Evolutionary conservation across 805 yeast genomes (phyloP).

Genomic region (Barnettozyma wickerhamii): DNA sequence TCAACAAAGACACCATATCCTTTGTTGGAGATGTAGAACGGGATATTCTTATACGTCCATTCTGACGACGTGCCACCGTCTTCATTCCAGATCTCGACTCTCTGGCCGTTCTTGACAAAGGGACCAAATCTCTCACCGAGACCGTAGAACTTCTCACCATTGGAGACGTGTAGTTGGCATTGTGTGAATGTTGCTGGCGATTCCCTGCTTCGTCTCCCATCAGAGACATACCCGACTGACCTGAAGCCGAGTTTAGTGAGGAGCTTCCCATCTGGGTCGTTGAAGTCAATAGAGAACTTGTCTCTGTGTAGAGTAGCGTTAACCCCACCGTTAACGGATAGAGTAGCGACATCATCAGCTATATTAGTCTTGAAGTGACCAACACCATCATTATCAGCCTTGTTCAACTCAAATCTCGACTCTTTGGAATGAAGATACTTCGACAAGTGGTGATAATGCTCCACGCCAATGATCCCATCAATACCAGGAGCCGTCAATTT

Average conservation of each 20-base stretch:
- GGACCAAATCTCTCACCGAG: conserved; percentile 25
- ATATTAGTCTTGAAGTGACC: conserved; percentile 6
- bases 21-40: conserved; percentile 20
- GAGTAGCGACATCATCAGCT: conserved; percentile 6
- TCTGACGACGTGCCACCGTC: conserved; percentile 24
- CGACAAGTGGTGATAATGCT: conserved; percentile 21
- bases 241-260: conserved; percentile 21
- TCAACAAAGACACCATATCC: conserved; percentile 23
- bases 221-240: conserved; percentile 22
- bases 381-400: not conserved
- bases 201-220: conserved; percentile 13
- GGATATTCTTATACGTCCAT: conserved; percentile 20
- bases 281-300: conserved; percentile 18
- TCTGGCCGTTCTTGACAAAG: conserved; percentile 21
- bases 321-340: conserved; percentile 11
- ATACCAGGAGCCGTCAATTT: conserved; percentile 12
- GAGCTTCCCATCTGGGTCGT: conserved; percentile 9
- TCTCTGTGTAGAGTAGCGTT: conserved; percentile 14
- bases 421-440: conserved; percentile 15
- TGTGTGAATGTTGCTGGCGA: conserved; percentile 14
- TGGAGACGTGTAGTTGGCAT: conserved; percentile 18
- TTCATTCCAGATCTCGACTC: conserved; percentile 23
- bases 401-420: conserved; percentile 15
- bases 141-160: conserved; percentile 23
- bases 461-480: conserved; percentile 19